Evolutionary conservation across 768 basidiomycete genomes (phyloP).

Genomic region (Agaricus subrufescens): DNA sequence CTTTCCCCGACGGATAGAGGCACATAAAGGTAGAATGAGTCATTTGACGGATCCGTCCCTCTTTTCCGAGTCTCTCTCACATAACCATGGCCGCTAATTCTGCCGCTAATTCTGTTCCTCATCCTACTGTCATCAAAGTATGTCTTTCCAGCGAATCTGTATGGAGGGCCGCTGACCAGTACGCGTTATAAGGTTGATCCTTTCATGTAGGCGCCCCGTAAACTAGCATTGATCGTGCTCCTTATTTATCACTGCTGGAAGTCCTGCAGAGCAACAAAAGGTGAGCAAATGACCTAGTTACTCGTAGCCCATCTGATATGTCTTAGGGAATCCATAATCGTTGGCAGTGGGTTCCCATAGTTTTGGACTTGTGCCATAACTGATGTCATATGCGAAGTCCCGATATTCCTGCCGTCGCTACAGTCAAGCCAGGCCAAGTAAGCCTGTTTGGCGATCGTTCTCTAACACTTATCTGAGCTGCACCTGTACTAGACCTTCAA

Average conservation of each 20-base stretch:
- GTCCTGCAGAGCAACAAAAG: slow-evolving; percentile 55
- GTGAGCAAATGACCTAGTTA: slow-evolving; percentile 23
- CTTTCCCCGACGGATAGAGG: too few species aligned
- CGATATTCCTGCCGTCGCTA: slow-evolving; percentile 57
- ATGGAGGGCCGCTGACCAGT: background rate
- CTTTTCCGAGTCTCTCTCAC: too few species aligned
- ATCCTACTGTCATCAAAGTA: slow-evolving; percentile 57
- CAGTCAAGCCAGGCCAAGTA: slow-evolving; percentile 60
- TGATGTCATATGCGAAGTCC: slow-evolving; percentile 32
- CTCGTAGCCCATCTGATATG: background rate
- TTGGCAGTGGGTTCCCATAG: slow-evolving; percentile 54
- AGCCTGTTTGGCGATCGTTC: background rate
- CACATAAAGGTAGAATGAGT: too few species aligned
- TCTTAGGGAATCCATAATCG: slow-evolving; percentile 61
- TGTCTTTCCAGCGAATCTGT: slow-evolving; percentile 2
- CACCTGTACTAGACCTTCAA: slow-evolving; percentile 51
- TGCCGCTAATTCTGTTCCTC: slow-evolving; percentile 52
- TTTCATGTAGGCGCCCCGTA: slow-evolving; percentile 44
- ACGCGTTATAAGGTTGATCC: slow-evolving; percentile 47
- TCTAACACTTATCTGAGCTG: background rate
- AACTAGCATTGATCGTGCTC: background rate
- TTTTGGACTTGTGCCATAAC: background rate
- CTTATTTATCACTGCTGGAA: slow-evolving; percentile 8
- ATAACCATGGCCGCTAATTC: slow-evolving; percentile 40
- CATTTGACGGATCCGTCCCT: too few species aligned